Evolutionary conservation across 192 early-diverging fungal species (phyloP), one percentile per base, ranked within the genome.

Genomic region (Allomyces arbusculus): DNA sequence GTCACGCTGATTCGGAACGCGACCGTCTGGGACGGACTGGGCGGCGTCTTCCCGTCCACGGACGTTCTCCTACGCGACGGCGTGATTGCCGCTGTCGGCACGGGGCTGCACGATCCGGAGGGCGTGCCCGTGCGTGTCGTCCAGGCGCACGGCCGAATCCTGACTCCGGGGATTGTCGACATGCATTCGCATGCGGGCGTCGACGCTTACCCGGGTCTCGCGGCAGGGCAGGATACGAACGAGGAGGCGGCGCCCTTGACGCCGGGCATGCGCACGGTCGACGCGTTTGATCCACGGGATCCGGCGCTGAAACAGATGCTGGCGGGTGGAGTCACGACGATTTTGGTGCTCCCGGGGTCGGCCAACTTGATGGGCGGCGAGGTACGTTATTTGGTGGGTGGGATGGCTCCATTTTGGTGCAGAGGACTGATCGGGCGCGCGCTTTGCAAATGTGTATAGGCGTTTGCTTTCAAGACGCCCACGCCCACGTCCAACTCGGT

Each of bases 101-200:
- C 69, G 14, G 68, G 69, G 24, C 50, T 58, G 50, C 16, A 58
- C 16, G 68, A 80, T 25, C 26, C 23, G 62, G 61, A 74, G 9
- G 74, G 72, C 12, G 69, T 70, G 0, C 50, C 50, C 16, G 16
- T 58, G 16, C 63, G 69, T 10, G 71, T 82, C 6, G 73, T 89
- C 16, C 81, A 91, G 69, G 78, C 84, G 61, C 75, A 81, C 50
- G 83, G 82, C 9, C 78, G 82, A 50, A 76, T 78, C 58, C 72
- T 91, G n/a, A 86, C 87, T 10, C 89, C 89, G 16, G 89, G 89
- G 55, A 77, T 91, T 28, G 81, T 91, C 4, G 89, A 89, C 67
- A 84, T 85, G 86, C 78, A 85, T 74, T 83, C 81, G 23, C 89
- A 91, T 71, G 67, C 79, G 16, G 89, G 89, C 10, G 71, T 87